Percentiles rank a stretch among this genome's conserved stretches.
These are phyloP conservation scores for Fomitopsis serialis DNA, from an alignment of 768 basidiomycete species.

Conservation along the genomic window DNA sequence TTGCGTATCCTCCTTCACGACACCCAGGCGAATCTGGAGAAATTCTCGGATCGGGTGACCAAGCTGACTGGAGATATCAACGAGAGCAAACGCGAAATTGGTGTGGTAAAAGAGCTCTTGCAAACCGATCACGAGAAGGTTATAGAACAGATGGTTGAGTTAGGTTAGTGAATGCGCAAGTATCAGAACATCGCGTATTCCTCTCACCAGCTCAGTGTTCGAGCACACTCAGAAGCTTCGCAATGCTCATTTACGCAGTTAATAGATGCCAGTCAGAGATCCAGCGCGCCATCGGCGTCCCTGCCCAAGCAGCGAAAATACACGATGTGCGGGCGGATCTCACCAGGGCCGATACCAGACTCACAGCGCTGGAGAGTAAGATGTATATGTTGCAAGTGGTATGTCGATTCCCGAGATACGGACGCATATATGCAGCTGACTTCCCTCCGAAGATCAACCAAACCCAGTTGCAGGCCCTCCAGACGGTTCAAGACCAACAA, in stretches of 20 bases:
- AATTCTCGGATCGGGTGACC: constrained; percentile 53
- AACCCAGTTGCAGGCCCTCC: constrained; percentile 47
- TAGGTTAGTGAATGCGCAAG: constrained; percentile 38
- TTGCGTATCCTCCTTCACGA: constrained; percentile 71
- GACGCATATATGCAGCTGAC: neutral
- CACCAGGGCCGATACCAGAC: constrained; percentile 4
- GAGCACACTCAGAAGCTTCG: constrained; percentile 1
- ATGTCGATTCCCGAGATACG: neutral
- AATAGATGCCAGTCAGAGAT: constrained; percentile 60
- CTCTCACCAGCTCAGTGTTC: constrained; percentile 8
- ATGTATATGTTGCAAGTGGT: constrained; percentile 20
- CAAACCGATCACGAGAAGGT: constrained; percentile 55
- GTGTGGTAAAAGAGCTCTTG: constrained; percentile 49
- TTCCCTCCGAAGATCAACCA: constrained; percentile 16
- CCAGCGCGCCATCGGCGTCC: constrained; percentile 51
- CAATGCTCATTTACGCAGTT: constrained; percentile 31
- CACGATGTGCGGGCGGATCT: constrained; percentile 14
- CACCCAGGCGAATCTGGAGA: constrained; percentile 66
- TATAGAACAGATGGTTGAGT: constrained; percentile 47
- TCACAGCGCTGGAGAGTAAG: constrained; percentile 21
- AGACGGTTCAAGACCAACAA: constrained; percentile 60
- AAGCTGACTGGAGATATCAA: constrained; percentile 46
- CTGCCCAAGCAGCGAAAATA: constrained; percentile 38
- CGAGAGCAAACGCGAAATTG: constrained; percentile 47
- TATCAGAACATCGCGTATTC: constrained; percentile 6